These are phyloP conservation scores for Eucommia ulmoides DNA, from an alignment of 257 asterid species.

Conservation along the genomic window DNA sequence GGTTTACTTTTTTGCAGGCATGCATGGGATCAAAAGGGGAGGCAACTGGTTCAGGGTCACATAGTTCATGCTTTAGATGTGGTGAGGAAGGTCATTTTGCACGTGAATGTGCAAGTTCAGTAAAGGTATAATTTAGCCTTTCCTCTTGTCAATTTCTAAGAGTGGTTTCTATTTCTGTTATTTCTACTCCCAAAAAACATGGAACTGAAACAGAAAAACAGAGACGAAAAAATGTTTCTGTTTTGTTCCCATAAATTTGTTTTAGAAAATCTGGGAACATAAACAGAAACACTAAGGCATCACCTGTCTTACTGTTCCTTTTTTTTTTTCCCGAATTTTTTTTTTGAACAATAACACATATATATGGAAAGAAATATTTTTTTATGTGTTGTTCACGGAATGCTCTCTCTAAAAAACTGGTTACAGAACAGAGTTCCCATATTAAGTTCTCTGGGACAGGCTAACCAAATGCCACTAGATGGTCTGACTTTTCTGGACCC, in stretches of 20 bases:
- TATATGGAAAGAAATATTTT: too few relatives aligned
- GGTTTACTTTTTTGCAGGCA: constrained; percentile 39
- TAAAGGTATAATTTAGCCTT: constrained; percentile 25
- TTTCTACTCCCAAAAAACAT: not conserved
- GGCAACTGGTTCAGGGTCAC: constrained; percentile 18
- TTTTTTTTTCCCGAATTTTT: too few relatives aligned
- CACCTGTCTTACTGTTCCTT: too few relatives aligned
- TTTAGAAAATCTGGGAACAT: not conserved
- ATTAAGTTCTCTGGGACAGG: too few relatives aligned
- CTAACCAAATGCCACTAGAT: too few relatives aligned
- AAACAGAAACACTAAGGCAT: too few relatives aligned
- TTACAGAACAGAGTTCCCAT: too few relatives aligned
- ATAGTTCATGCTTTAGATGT: constrained; percentile 59
- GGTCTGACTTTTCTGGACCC: too few relatives aligned
- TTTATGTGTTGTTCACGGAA: too few relatives aligned
- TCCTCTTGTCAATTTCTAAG: not conserved
- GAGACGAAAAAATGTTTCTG: not conserved
- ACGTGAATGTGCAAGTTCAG: constrained; percentile 68
- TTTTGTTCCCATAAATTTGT: not conserved
- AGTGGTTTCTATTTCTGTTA: not conserved
- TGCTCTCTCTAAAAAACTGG: too few relatives aligned
- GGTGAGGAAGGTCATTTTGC: constrained; percentile 83
- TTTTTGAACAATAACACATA: too few relatives aligned
- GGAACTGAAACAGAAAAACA: not conserved
- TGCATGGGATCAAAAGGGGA: constrained; percentile 34